These are phyloP conservation scores for Beauveria asiatica DNA, from an alignment of 2,329 filamentous ascomycete genomes.

Conservation along the genomic window DNA sequence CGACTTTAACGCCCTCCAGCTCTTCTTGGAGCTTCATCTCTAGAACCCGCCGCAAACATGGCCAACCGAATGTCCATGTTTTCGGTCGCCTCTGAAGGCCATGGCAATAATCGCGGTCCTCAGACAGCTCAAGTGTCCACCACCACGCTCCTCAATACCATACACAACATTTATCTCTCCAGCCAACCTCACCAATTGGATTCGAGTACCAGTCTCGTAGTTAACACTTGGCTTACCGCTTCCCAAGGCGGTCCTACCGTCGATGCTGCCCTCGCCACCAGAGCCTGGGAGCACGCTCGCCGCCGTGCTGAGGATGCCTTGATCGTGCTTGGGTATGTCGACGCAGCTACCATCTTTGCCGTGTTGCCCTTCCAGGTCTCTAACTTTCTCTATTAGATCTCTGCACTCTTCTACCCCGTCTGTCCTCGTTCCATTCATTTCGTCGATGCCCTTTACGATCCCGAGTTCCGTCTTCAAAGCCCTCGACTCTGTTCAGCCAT, in stretches of 20 bases:
- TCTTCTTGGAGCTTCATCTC: conserved; percentile 24
- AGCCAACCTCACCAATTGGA: conserved; percentile 80
- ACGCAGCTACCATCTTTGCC: conserved; percentile 4
- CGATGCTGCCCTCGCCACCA: conserved; percentile 66
- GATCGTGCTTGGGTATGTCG: conserved; percentile 71
- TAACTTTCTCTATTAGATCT: conserved; percentile 46
- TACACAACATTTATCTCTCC: conserved; percentile 81
- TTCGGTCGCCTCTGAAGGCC: conserved; percentile 56
- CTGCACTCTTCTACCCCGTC: conserved; percentile 85
- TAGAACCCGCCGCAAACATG: conserved; percentile 33
- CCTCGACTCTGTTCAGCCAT: conserved; percentile 74
- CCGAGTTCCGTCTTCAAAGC: conserved; percentile 70
- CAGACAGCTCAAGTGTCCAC: conserved; percentile 79
- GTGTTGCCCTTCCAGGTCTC: conserved; percentile 5
- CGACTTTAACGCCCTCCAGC: conserved; percentile 23
- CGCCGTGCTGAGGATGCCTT: conserved; percentile 92
- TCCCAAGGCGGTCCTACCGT: conserved; percentile 64
- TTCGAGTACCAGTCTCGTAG: conserved; percentile 80
- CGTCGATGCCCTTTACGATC: conserved; percentile 69
- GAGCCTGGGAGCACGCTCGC: conserved; percentile 94
- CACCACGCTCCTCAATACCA: conserved; percentile 81
- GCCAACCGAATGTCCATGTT: conserved; percentile 61
- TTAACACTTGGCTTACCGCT: conserved; percentile 92
- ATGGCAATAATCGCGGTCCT: conserved; percentile 50
- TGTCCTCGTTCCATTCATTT: conserved; percentile 70